A percentile compares a stretch with the other conserved stretches of the same genome.
phyloP scores from a whole-genome alignment of 78 protist genomes.

The Chrysochromulina parva region DNA sequence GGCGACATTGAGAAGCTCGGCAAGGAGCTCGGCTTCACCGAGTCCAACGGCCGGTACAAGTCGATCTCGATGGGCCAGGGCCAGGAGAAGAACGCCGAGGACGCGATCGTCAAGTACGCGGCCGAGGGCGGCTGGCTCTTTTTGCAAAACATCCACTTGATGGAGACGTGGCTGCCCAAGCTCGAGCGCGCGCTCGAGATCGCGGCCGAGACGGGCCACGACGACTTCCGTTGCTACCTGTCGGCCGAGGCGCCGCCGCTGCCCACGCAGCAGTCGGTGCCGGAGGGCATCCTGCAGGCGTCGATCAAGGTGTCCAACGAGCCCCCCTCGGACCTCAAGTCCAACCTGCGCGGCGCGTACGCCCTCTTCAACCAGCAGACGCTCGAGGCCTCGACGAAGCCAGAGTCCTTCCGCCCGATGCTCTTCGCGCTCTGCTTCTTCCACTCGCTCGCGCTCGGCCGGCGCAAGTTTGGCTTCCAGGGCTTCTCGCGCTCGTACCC shows the following conservation, averaged over 20 bases:
- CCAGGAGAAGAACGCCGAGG: conserved; percentile 82
- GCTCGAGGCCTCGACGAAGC: neutral
- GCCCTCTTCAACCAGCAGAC: neutral
- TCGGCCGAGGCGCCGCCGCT: conserved; percentile 52
- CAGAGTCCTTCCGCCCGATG: conserved; percentile 54
- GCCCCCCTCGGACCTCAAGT: conserved; percentile 67
- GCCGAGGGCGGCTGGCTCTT: conserved; percentile 75
- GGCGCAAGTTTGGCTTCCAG: conserved; percentile 85
- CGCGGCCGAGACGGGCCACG: neutral
- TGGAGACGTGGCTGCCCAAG: conserved; percentile 59
- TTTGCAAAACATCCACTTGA: conserved; percentile 83
- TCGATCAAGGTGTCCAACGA: conserved; percentile 89
- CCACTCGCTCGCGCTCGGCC: conserved; percentile 83
- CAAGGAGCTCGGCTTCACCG: conserved; percentile 33
- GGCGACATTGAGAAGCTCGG: conserved; percentile 71
- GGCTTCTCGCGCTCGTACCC: conserved; percentile 86
- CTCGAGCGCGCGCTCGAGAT: conserved; percentile 73
- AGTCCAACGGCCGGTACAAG: neutral
- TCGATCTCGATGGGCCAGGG: conserved; percentile 84
- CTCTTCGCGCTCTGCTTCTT: conserved; percentile 81
- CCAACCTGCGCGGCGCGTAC: neutral
- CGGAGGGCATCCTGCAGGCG: conserved; percentile 30
- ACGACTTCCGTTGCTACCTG: conserved; percentile 73
- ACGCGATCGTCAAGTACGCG: neutral
- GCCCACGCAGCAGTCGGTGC: neutral